phyloP scores from a whole-genome alignment of 1,139 yeast genomes.

The Diutina rugosa region DNA sequence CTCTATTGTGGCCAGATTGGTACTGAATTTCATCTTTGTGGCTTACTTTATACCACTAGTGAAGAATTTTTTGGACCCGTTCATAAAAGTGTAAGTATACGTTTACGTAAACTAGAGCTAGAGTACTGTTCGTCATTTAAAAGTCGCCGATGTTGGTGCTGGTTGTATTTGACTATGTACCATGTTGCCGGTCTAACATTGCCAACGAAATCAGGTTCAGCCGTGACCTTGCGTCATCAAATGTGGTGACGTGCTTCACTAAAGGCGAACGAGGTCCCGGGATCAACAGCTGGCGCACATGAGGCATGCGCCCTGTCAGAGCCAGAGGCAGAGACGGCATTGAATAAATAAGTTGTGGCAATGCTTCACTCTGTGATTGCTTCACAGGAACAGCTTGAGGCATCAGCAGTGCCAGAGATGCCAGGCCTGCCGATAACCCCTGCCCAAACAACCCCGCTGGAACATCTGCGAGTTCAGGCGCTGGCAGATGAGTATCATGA shows the following conservation, averaged over 20 bases:
- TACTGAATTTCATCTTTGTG: no score
- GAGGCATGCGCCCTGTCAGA: background rate
- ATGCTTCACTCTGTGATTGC: background rate
- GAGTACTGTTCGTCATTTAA: no score
- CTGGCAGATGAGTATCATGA: slow-evolving; percentile 12
- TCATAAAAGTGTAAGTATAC: no score
- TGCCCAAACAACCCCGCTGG: slow-evolving; percentile 20
- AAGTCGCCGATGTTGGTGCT: background rate
- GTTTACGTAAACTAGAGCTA: no score
- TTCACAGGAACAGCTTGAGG: background rate
- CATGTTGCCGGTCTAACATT: background rate
- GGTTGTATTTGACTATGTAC: background rate
- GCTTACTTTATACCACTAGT: no score
- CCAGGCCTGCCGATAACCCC: background rate
- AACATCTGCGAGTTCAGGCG: slow-evolving; percentile 25
- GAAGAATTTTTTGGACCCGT: no score
- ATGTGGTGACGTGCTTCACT: background rate
- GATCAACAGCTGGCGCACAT: background rate
- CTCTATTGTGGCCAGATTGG: no score
- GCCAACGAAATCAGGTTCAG: background rate
- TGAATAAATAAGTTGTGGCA: background rate
- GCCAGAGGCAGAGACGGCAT: slow-evolving; percentile 1
- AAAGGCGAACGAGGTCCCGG: background rate
- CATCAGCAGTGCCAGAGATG: background rate
- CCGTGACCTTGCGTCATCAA: background rate